These are phyloP conservation scores for Acephala macrosclerotiorum DNA, from an alignment of 2,329 filamentous ascomycete species.

Conservation along the genomic window DNA sequence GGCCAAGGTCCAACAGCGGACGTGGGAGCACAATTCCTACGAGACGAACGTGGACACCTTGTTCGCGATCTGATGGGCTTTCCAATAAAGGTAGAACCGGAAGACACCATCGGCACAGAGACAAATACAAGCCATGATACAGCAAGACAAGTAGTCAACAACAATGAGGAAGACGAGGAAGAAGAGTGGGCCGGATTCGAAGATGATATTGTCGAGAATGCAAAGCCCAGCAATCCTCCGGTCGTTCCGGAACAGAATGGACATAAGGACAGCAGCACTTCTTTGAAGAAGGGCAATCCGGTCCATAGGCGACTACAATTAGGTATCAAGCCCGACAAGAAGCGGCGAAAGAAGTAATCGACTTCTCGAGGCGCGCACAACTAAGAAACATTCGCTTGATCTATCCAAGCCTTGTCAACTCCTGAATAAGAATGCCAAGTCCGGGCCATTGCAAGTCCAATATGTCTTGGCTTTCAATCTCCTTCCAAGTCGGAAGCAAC, in stretches of 20 bases:
- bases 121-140: conserved; percentile 20
- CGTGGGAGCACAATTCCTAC: conserved; percentile 36
- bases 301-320: conserved; percentile 20
- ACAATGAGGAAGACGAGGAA: conserved; percentile 39
- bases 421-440: background rate
- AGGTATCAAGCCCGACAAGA: conserved; percentile 30
- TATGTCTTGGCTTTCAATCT: too few relatives aligned
- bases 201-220: conserved; percentile 28
- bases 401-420: background rate
- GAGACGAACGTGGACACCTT: conserved; percentile 62
- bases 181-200: conserved; percentile 49
- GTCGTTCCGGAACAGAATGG: background rate
- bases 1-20: conserved; percentile 22
- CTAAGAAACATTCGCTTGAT: background rate
- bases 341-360: conserved; percentile 14
- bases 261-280: conserved; percentile 15
- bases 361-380: background rate
- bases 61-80: conserved; percentile 51
- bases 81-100: conserved; percentile 44
- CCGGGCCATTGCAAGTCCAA: too few relatives aligned
- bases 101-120: conserved; percentile 20
- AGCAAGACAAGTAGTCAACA: conserved; percentile 4
- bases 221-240: background rate
- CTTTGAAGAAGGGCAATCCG: conserved; percentile 11
- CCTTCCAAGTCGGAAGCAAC: background rate